These are phyloP conservation scores for Triticum timopheevii DNA, from an alignment of 176 grass and related monocot species.

Conservation along the genomic window DNA sequence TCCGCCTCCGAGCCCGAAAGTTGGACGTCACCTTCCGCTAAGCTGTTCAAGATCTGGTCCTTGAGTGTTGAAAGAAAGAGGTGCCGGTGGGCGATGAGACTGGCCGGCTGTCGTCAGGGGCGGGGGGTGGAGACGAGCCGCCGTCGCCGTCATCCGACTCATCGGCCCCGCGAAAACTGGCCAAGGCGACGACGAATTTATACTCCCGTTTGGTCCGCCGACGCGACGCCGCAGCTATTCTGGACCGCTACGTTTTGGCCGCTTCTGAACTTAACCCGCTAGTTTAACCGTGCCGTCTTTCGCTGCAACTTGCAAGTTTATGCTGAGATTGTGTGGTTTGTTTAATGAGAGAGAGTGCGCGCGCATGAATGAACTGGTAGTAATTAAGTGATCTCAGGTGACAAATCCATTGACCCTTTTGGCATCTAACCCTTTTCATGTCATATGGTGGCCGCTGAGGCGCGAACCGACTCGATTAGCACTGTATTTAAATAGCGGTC, in stretches of 20 bases:
- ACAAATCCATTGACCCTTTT: background rate
- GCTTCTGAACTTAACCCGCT: background rate
- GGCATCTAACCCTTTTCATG: background rate
- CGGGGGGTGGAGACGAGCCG: background rate
- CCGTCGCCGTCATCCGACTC: conserved; percentile 44
- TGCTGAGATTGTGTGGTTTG: background rate
- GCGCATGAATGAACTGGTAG: background rate
- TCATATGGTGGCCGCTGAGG: background rate
- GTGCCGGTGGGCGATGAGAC: background rate
- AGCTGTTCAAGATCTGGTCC: background rate
- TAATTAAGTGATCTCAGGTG: background rate
- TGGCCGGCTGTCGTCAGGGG: background rate
- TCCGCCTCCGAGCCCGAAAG: background rate
- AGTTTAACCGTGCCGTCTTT: background rate
- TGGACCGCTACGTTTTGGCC: background rate
- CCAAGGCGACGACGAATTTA: background rate
- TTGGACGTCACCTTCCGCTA: background rate
- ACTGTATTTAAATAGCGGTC: background rate
- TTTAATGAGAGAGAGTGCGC: background rate
- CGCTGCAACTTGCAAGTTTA: background rate
- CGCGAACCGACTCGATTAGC: conserved; percentile 23
- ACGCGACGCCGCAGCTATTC: conserved; percentile 2
- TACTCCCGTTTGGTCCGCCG: background rate
- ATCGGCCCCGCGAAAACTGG: conserved; percentile 25
- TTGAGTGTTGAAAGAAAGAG: background rate